Conservation (phyloP, 164 flowering plant species). For the Macadamia integrifolia region DNA sequence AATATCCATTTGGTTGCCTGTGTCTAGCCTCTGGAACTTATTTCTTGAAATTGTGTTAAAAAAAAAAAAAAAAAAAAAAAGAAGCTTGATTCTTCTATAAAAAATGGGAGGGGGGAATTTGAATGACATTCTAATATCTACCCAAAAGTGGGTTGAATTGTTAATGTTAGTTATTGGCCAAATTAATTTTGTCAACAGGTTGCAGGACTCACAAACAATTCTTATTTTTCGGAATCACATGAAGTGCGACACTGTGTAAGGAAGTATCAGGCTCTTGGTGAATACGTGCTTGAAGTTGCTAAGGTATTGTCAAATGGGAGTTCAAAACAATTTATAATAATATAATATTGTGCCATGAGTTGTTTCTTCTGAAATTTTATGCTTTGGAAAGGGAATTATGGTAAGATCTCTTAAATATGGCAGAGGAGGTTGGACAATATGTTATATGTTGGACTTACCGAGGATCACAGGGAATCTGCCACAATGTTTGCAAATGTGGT, state of each 20-base stretch:
- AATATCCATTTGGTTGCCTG: too few relatives aligned
- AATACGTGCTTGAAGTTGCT: constrained; percentile 83
- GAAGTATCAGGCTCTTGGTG: constrained; percentile 59
- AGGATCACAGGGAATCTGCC: constrained; percentile 87
- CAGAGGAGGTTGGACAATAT: constrained; percentile 91
- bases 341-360: constrained; percentile 6
- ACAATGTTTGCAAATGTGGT: constrained; percentile 82
- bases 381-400: constrained; percentile 20
- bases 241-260: constrained; percentile 80
- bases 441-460: constrained; percentile 94
- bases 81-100: too few relatives aligned
- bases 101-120: too few relatives aligned
- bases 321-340: not conserved
- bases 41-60: too few relatives aligned
- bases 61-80: too few relatives aligned
- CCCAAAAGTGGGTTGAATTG: constrained; percentile 1
- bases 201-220: constrained; percentile 96
- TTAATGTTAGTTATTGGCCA: constrained; percentile 4
- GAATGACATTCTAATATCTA: not conserved
- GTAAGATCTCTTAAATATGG: constrained; percentile 40
- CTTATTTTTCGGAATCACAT: constrained; percentile 59
- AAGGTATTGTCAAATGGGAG: constrained; percentile 44
- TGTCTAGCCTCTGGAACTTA: too few relatives aligned
- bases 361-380: constrained; percentile 10
- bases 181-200: constrained; percentile 42